Evolutionary conservation across 805 yeast genomes (phyloP).

Genomic region (Dipodascus geniculatus): DNA sequence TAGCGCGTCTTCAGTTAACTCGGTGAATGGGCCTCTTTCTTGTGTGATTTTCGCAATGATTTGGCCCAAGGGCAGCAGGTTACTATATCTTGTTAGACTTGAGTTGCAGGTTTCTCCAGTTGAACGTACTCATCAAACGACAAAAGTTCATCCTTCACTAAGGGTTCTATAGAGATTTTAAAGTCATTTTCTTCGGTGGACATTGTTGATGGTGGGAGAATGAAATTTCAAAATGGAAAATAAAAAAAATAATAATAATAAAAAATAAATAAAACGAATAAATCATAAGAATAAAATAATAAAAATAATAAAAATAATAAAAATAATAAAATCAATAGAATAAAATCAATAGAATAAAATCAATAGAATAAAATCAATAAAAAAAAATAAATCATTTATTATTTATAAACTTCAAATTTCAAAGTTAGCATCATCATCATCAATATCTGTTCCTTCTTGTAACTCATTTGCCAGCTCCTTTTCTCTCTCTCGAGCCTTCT

Average conservation of each 20-base stretch:
- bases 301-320: too few relatives aligned
- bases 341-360: too few relatives aligned
- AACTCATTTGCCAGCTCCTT: conserved; percentile 35
- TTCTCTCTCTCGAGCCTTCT: conserved; percentile 46
- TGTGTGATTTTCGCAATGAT: conserved; percentile 45
- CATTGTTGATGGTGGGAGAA: conserved; percentile 1
- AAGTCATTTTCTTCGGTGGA: background rate
- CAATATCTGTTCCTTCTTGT: conserved; percentile 32
- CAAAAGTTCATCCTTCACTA: background rate
- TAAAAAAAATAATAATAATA: background rate
- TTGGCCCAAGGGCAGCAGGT: conserved; percentile 19
- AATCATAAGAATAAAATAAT: too few relatives aligned
- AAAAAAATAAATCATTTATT: background rate
- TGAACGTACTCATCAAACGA: background rate
- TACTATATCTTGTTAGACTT: background rate
- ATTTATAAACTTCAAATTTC: conserved; percentile 16
- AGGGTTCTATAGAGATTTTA: background rate
- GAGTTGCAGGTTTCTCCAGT: background rate
- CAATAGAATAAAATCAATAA: background rate
- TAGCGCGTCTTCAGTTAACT: conserved; percentile 45
- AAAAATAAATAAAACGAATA: background rate
- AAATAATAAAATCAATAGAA: background rate
- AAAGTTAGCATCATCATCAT: conserved; percentile 31
- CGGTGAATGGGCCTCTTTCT: conserved; percentile 48
- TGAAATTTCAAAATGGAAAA: background rate